Evolutionary conservation across 306 rosid species (phyloP).

Genomic region (Calophaca sinica): DNA sequence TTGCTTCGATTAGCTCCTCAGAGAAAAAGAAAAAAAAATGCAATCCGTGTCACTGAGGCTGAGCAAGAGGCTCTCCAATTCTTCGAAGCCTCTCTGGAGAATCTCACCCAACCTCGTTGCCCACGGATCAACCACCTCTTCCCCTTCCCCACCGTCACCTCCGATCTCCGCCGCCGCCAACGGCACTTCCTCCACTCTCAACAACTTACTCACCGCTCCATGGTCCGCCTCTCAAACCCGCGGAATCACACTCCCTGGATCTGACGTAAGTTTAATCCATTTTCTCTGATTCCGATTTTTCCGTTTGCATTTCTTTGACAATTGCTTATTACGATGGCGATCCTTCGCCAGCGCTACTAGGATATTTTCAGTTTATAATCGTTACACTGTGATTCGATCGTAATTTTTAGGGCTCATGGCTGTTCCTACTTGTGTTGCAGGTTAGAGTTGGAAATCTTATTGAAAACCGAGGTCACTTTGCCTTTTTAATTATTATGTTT

Average conservation of each 20-base stretch:
- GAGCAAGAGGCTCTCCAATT: slow-evolving; percentile 55
- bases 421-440: slow-evolving; percentile 55
- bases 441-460: slow-evolving; percentile 74
- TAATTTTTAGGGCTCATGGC: not conserved
- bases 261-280: slow-evolving; percentile 62
- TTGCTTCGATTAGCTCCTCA: not conserved
- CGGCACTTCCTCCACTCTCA: slow-evolving; percentile 27
- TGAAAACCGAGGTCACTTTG: slow-evolving; percentile 68
- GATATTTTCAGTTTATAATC: not conserved
- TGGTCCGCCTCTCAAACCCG: slow-evolving; percentile 74
- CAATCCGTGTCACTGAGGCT: slow-evolving; percentile 44
- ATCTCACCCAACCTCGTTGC: slow-evolving; percentile 46
- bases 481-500: not conserved
- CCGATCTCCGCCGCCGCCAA: slow-evolving; percentile 40
- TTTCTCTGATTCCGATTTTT: slow-evolving; percentile 1
- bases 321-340: not conserved
- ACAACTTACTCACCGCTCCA: slow-evolving; percentile 51
- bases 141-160: slow-evolving; percentile 42
- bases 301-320: not conserved
- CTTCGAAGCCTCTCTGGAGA: slow-evolving; percentile 41
- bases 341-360: not conserved
- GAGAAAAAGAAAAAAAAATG: slow-evolving; percentile 32
- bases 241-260: slow-evolving; percentile 66
- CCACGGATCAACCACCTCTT: slow-evolving; percentile 40
- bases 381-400: not conserved